Evolutionary conservation across 139 green algal genomes (phyloP), one percentile per base, ranked within the genome.

Genomic region (Coelastrella sp.): DNA sequence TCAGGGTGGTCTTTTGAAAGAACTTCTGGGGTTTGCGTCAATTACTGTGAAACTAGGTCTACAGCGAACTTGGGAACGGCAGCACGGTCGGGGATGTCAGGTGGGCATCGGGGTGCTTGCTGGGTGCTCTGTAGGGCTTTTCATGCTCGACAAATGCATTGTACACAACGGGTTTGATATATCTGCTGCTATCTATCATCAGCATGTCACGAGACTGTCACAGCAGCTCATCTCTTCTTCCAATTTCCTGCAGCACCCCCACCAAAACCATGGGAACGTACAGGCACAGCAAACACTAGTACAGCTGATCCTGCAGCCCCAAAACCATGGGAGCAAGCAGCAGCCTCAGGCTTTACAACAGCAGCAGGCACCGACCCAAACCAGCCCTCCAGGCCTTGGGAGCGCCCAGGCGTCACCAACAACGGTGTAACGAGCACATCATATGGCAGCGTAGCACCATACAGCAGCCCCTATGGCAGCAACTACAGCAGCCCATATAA

Each of bases 211-310:
- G 12, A 70, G 63, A 14, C 15, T 70, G 63, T 70, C 12, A 22
- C 15, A 22, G 15, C 63, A 70, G 12, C 63, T 14, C 15, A 70
- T 70, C 3, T 70, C 4, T 56, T 65, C 24, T 22, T 22, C 11
- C 7, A 58, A 15, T 82, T 24, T 84, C 12, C 11, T 82, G 87
- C 87, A 91, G 81, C 92, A 14, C 75, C 88, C 0, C 91, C 94
- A 7, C 92, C 95, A 35, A 97, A 97, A 81, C 95, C 95, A 6
- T 97, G 95, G 95, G 95, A 97, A 60, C 87, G 86, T 0, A 83
- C 60, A 56, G 91, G 85, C 58, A 73, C 74, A 9, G 14, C n/a
- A 4, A 75, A 68, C 27, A 74, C 87, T 1, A 68, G 59, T 6
- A 79, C 91, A 27, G 75, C 85, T 25, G 75, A 24, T 11, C 68